phyloP scores from a whole-genome alignment of 2,329 filamentous ascomycete species.

The Fonsecaea erecta region DNA sequence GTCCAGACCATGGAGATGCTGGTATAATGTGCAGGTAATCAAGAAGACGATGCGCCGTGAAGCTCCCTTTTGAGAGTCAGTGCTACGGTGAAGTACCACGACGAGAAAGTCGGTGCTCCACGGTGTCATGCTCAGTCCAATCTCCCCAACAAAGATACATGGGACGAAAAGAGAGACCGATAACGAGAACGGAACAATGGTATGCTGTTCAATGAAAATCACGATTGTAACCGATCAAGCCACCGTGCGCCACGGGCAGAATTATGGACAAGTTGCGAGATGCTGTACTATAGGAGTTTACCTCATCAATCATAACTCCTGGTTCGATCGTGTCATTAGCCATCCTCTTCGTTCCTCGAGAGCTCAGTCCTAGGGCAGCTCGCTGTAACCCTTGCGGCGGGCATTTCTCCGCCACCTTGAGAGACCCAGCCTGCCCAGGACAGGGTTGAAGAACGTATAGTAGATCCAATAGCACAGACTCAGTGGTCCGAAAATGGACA shows the following conservation, averaged over 20 bases:
- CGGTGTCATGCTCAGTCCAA: not conserved
- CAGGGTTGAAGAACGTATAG: not conserved
- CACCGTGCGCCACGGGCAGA: not conserved
- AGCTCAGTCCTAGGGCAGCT: not conserved
- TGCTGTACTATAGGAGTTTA: not conserved
- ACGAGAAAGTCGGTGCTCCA: not conserved
- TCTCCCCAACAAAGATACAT: too few relatives aligned
- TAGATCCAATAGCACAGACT: constrained; percentile 15
- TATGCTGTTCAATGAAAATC: not conserved
- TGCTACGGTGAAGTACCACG: not conserved
- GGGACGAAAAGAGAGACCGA: too few relatives aligned
- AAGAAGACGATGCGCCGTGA: not conserved
- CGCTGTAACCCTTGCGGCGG: not conserved
- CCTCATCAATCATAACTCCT: not conserved
- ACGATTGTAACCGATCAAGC: not conserved
- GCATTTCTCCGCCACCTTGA: not conserved
- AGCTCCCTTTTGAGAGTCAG: not conserved
- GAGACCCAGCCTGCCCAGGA: not conserved
- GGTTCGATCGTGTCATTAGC: not conserved
- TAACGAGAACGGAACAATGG: not conserved
- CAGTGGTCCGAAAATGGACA: constrained; percentile 11
- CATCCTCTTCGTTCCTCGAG: not conserved
- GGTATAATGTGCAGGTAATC: not conserved
- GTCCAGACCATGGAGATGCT: too few relatives aligned
- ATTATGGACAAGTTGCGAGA: not conserved